Evolutionary conservation across 768 basidiomycete species (phyloP), one percentile per base, ranked within the genome.

Genomic region (Neoboletus brunneissimus): DNA sequence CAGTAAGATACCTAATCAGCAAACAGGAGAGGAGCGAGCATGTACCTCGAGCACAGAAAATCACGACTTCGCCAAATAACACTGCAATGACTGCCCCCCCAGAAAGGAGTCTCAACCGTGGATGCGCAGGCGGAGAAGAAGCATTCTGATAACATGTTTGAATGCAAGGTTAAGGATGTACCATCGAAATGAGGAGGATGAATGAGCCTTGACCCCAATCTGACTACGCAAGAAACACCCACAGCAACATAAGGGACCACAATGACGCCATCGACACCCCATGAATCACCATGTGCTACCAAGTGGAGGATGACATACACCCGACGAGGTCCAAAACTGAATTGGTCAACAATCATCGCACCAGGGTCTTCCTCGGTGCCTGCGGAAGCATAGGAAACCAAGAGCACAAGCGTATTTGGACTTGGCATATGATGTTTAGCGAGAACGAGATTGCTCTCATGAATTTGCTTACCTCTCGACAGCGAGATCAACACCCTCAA

Each of bases 171-270:
- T 5, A 7, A 23, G 13, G 13, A 22, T 18, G 15, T 10, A 22
- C 7, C 31, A 29, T 31, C 22, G 11, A 50, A 54, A 27, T 16
- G 37, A 16, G 38, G 18, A 47, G 37, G 31, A 15, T 9, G 0
- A 35, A 41, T 54, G 46, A 57, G 47, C 18, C 23, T 29, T 12
- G 35, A 37, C 22, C 15, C 10, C 1, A 49, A 52, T 37, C 20
- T 4, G 52, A 23, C 27, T n/a, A 23, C 12, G 13, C 43, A 43
- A 47, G 35, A 58, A 13, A 51, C 1, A 74, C 85, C 64, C 62
- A 91, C 89, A 55, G 84, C 85, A 69, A 91, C 86, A 64, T 91
- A 91, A 8, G 90, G 90, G 12, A 92, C 84, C 34, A 75, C 76
- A 27, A 6, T 27, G 37, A 88, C 72, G 18, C 74, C 75, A 47